These are phyloP conservation scores for Physcomitrium patens DNA, from an alignment of 225 moss, liverwort and hornwort genomes.

Conservation along the genomic window DNA sequence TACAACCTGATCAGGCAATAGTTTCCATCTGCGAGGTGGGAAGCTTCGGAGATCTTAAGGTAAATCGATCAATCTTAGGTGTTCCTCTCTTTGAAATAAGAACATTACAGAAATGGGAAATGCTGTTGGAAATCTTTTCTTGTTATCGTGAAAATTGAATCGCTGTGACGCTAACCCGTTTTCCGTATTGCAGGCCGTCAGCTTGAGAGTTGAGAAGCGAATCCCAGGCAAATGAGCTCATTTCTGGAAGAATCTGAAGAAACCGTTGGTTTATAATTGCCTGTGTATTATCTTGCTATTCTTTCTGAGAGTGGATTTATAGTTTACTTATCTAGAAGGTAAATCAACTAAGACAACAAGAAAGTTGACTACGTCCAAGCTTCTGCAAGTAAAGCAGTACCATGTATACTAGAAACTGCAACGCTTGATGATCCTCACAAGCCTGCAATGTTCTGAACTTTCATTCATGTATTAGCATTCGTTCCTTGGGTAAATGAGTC, in stretches of 20 bases:
- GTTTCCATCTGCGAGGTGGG: conserved; percentile 55
- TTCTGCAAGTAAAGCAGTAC: neutral
- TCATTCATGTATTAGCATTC: no score
- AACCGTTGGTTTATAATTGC: neutral
- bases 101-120: neutral
- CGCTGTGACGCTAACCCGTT: neutral
- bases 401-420: neutral
- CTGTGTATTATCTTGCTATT: neutral
- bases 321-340: neutral
- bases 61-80: conserved; percentile 15
- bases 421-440: neutral
- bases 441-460: no score
- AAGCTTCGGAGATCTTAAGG: conserved; percentile 55
- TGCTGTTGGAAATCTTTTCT: neutral
- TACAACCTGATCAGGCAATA: conserved; percentile 45
- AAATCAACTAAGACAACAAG: neutral
- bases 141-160: neutral
- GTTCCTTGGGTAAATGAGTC: no score
- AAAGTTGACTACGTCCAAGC: neutral
- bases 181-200: conserved; percentile 26
- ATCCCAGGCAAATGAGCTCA: conserved; percentile 12
- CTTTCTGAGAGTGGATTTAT: neutral
- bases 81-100: neutral
- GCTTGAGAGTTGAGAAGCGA: conserved; percentile 37
- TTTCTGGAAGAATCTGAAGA: neutral